phyloP scores from a whole-genome alignment of 441 rosid species.

The Mallotus repandus region DNA sequence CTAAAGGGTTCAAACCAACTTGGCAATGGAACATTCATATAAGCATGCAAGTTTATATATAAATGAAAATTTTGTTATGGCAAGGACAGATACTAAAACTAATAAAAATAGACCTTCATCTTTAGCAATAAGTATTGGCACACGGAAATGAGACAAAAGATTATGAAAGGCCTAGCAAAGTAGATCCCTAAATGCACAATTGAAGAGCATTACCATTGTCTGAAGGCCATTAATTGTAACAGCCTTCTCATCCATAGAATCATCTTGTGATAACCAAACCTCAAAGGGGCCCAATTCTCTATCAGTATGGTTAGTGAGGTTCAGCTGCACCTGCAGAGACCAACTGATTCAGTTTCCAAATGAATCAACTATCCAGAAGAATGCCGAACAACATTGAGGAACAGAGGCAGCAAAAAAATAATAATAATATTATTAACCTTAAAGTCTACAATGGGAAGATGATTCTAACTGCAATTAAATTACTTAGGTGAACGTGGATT shows the following conservation, averaged over 20 bases:
- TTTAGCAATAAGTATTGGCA: no score
- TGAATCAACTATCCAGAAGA: constrained; percentile 16
- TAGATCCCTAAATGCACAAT: constrained; percentile 13
- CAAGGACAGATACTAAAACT: no score
- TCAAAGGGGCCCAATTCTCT: constrained; percentile 80
- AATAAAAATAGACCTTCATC: no score
- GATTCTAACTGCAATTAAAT: neutral
- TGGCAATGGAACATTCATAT: no score
- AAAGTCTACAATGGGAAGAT: neutral
- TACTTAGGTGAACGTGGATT: neutral
- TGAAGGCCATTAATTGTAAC: constrained; percentile 81
- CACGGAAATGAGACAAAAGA: neutral
- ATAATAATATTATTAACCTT: neutral
- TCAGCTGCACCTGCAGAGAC: constrained; percentile 59
- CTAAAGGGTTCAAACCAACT: no score
- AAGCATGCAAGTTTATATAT: no score
- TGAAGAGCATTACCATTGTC: constrained; percentile 52
- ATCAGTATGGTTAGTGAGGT: constrained; percentile 74
- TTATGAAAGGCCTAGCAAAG: neutral
- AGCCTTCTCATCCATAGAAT: constrained; percentile 54
- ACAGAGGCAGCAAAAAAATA: constrained; percentile 8
- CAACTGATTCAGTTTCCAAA: constrained; percentile 26
- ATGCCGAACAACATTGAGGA: neutral
- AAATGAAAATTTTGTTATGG: no score
- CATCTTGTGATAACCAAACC: constrained; percentile 64